Percentiles rank a stretch among this genome's conserved stretches.
Evolutionary conservation across 306 rosid species (phyloP).

Genomic region (Astragalus membranaceus): DNA sequence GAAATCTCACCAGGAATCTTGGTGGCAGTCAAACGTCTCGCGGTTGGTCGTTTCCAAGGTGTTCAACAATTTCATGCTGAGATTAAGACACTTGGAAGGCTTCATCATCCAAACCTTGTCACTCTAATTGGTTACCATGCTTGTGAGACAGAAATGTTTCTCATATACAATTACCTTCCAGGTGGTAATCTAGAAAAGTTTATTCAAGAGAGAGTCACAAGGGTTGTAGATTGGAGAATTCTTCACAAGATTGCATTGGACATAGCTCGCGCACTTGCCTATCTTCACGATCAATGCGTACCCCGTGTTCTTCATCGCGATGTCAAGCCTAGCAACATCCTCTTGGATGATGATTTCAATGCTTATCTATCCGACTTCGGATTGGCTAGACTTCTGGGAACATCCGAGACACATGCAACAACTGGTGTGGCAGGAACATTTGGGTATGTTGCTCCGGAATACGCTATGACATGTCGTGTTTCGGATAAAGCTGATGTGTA

Average conservation of each 20-base stretch:
- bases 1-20: constrained; percentile 56
- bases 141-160: constrained; percentile 82
- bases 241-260: constrained; percentile 92
- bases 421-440: constrained; percentile 97
- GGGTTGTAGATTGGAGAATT: constrained; percentile 83
- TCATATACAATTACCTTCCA: constrained; percentile 72
- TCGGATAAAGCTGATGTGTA: constrained; percentile 92
- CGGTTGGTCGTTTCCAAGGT: constrained; percentile 89
- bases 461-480: constrained; percentile 93
- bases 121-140: constrained; percentile 88
- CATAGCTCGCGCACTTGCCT: constrained; percentile 79
- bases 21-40: constrained; percentile 76
- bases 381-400: constrained; percentile 85
- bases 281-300: constrained; percentile 80
- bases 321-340: constrained; percentile 87
- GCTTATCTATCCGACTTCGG: constrained; percentile 91
- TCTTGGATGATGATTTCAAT: constrained; percentile 73
- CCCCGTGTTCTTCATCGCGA: constrained; percentile 91
- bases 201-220: constrained; percentile 74
- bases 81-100: constrained; percentile 81
- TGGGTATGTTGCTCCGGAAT: constrained; percentile 91
- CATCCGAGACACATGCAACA: constrained; percentile 93
- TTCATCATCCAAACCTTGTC: constrained; percentile 72
- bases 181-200: constrained; percentile 88
- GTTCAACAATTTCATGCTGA: constrained; percentile 81